Percentiles rank a stretch among this genome's conserved stretches.
Evolutionary conservation across 23 red algal species (phyloP).

Genomic region (Gracilaria gracilis): DNA sequence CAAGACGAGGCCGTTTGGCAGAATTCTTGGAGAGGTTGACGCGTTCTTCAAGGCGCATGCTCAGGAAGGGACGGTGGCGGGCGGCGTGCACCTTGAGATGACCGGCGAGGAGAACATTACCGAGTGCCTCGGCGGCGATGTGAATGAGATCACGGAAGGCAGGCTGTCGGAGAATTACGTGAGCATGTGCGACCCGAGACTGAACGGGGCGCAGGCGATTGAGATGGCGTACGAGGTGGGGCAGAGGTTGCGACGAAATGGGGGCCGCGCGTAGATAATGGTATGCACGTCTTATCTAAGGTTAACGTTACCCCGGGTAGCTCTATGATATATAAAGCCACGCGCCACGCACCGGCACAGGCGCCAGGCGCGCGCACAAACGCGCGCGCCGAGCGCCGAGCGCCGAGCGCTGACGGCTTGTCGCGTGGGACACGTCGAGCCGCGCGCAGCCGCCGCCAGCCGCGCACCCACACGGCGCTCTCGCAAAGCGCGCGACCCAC

Average conservation of each 20-base stretch:
- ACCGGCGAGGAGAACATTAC: conserved; percentile 85
- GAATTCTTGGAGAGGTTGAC: conserved; percentile 79
- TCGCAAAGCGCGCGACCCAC: too few relatives aligned
- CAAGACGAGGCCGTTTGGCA: conserved; percentile 81
- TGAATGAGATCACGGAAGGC: conserved; percentile 53
- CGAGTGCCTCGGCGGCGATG: conserved; percentile 87
- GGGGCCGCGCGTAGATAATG: neutral
- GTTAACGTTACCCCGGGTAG: too few relatives aligned
- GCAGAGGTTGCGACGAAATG: neutral
- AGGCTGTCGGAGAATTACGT: conserved; percentile 74
- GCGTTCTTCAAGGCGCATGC: conserved; percentile 86
- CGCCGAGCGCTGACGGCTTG: too few relatives aligned
- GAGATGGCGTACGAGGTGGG: conserved; percentile 46
- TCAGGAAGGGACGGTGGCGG: conserved; percentile 78
- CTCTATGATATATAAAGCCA: too few relatives aligned
- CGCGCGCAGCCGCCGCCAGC: too few relatives aligned
- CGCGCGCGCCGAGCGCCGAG: too few relatives aligned
- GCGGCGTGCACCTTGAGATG: conserved; percentile 96
- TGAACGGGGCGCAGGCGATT: conserved; percentile 76
- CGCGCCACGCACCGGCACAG: neutral
- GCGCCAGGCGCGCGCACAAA: neutral
- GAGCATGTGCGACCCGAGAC: conserved; percentile 88
- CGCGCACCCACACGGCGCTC: too few relatives aligned
- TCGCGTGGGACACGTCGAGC: too few relatives aligned
- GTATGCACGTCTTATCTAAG: too few relatives aligned